A percentile compares a stretch with the other conserved stretches of the same genome.
Evolutionary conservation across 805 yeast species (phyloP).

Genomic region (Blastobotrys chiropterorum): DNA sequence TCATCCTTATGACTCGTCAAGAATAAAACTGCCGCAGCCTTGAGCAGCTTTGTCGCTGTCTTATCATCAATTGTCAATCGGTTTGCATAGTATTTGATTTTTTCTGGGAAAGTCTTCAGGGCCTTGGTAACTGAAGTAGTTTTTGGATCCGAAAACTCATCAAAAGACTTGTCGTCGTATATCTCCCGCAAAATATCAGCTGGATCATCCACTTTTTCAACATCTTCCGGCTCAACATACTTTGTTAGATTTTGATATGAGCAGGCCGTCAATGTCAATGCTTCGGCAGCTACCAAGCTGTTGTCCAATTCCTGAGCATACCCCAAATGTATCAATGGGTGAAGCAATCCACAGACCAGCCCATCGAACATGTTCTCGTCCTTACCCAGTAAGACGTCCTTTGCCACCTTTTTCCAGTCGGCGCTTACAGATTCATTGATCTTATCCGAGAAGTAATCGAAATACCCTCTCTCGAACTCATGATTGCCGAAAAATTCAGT

Average conservation of each 20-base stretch:
- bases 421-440: slow-evolving; percentile 26
- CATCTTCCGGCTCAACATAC: neutral
- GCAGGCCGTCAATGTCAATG: slow-evolving; percentile 27
- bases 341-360: slow-evolving; percentile 22
- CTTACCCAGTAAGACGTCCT: slow-evolving; percentile 19
- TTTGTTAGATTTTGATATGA: too few species aligned
- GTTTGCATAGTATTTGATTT: slow-evolving; percentile 13
- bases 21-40: slow-evolving; percentile 18
- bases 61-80: slow-evolving; percentile 18
- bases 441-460: slow-evolving; percentile 35
- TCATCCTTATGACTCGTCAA: slow-evolving; percentile 19
- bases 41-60: slow-evolving; percentile 18
- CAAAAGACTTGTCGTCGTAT: slow-evolving; percentile 19
- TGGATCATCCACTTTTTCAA: slow-evolving; percentile 14
- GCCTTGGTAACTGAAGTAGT: neutral
- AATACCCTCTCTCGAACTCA: slow-evolving; percentile 31
- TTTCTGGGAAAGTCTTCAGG: slow-evolving; percentile 11
- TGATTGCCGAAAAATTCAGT: slow-evolving; percentile 26
- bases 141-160: slow-evolving; percentile 8
- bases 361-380: slow-evolving; percentile 16
- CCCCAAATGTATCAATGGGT: slow-evolving; percentile 33
- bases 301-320: slow-evolving; percentile 32
- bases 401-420: slow-evolving; percentile 30
- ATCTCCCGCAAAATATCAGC: slow-evolving; percentile 17
- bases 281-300: slow-evolving; percentile 32